These are phyloP conservation scores for Xylaria flabelliformis DNA, from an alignment of 495 filamentous ascomycete species.

Conservation along the genomic window DNA sequence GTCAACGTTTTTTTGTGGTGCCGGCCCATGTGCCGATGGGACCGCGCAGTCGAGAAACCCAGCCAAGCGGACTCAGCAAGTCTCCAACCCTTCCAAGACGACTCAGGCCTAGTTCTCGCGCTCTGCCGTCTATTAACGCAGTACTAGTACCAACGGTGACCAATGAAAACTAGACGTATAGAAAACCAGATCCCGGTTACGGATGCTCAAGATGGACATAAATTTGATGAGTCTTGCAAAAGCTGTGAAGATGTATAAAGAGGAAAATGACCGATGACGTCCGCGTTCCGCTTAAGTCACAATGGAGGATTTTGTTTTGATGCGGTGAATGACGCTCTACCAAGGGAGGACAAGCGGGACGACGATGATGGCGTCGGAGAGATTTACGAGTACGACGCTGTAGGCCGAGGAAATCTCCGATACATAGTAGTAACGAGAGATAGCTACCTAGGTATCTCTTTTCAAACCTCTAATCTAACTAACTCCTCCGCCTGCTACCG, in stretches of 20 bases:
- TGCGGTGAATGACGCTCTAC: background rate
- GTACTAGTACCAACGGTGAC: conserved; percentile 17
- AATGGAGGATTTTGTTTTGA: background rate
- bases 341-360: conserved; percentile 10
- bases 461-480: conserved; percentile 3
- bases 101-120: conserved; percentile 24
- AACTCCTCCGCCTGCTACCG: background rate
- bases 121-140: conserved; percentile 17
- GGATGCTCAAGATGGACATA: background rate
- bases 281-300: background rate
- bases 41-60: conserved; percentile 12
- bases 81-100: conserved; percentile 23
- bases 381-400: conserved; percentile 22
- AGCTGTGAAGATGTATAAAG: background rate
- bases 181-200: conserved; percentile 7
- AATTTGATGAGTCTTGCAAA: background rate
- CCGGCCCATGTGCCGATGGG: conserved; percentile 28
- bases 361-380: conserved; percentile 19
- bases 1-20: conserved; percentile 28
- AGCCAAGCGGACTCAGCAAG: conserved; percentile 17
- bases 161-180: conserved; percentile 10
- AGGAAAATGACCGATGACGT: conserved; percentile 10
- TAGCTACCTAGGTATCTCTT: conserved; percentile 4
- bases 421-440: conserved; percentile 3
- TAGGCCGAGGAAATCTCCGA: conserved; percentile 29